Evolutionary conservation across 2,329 filamentous ascomycete genomes (phyloP).

Genomic region (Lachnellula arida): DNA sequence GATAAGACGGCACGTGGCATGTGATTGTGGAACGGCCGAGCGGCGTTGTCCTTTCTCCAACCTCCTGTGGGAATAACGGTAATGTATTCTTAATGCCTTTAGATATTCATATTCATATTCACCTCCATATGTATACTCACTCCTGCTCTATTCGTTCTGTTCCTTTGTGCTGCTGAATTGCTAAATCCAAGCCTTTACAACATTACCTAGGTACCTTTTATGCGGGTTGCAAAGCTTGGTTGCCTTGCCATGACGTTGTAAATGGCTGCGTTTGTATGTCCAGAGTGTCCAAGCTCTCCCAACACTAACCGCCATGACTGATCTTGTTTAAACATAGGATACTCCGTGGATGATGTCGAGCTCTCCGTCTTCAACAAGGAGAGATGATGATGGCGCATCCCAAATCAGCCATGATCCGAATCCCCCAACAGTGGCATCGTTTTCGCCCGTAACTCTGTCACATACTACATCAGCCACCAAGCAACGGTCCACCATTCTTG

Average conservation of each 20-base stretch:
- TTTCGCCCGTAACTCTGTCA: conserved; percentile 78
- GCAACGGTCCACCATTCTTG: conserved; percentile 84
- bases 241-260: conserved; percentile 31
- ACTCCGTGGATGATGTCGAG: conserved; percentile 35
- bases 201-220: background rate
- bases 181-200: too few relatives aligned
- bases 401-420: conserved; percentile 34
- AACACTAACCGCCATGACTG: conserved; percentile 9
- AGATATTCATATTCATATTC: too few relatives aligned
- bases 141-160: too few relatives aligned
- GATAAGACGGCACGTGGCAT: background rate
- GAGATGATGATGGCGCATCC: conserved; percentile 25
- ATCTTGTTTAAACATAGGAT: conserved; percentile 23
- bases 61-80: too few relatives aligned
- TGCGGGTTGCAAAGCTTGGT: conserved; percentile 13
- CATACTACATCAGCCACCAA: conserved; percentile 58
- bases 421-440: conserved; percentile 78
- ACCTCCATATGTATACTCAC: too few relatives aligned
- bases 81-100: too few relatives aligned
- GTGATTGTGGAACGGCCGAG: background rate
- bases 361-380: conserved; percentile 25
- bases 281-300: conserved; percentile 5
- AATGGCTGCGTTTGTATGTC: conserved; percentile 34
- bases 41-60: background rate
- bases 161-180: too few relatives aligned